Base-by-base conservation (phyloP, 805 yeast species). In the Blastobotrys americana region DNA sequence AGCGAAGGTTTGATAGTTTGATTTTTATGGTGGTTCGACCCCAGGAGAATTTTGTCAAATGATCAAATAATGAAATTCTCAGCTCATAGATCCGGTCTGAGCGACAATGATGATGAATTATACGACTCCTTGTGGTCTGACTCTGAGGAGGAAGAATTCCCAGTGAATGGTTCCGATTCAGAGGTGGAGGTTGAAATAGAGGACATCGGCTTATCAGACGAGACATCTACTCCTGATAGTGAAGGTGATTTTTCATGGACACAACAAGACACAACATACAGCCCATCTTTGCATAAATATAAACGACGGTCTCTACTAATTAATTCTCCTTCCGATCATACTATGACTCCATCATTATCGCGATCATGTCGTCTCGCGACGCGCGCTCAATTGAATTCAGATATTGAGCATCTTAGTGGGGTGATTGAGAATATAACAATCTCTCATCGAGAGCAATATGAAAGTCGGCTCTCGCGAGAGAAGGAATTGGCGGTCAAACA, bases 121-220 rank as follows among this genome's bases (percentile, higher is more conserved):
- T 34, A 44, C 34, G 55, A 52, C 42, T 51, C 55, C 21, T 38
- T 52, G n/a, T 52, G 55, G 55, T 41, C 44, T 4, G 45, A 43
- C 22, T 37, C 43, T 10, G 49, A 47, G 27, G 49, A 44, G 23
- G 53, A 47, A 25, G 53, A 49, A 33, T 43, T 43, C 31, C 51
- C 45, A 1, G 45, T 46, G 13, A 44, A 44, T 31, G 34, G 36
- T 8, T 20, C 19, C 8, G 45, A 31, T 4, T n/a, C 10, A 8
- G 44, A 42, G 8, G 16, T n/a, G 9, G 45, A 40, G 5, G 19
- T 16, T 2, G 46, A 44, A 38, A n/a, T 71, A 86, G 56, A 61
- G 65, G 39, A 61, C 71, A 16, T 16, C 28, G n/a, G 42, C 42
- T 20, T 13, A 28, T 17, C 31, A 8, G 10, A 25, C 8, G 8